These are phyloP conservation scores for Diaporthe eres DNA, from an alignment of 2,329 filamentous ascomycete genomes.

Conservation along the genomic window DNA sequence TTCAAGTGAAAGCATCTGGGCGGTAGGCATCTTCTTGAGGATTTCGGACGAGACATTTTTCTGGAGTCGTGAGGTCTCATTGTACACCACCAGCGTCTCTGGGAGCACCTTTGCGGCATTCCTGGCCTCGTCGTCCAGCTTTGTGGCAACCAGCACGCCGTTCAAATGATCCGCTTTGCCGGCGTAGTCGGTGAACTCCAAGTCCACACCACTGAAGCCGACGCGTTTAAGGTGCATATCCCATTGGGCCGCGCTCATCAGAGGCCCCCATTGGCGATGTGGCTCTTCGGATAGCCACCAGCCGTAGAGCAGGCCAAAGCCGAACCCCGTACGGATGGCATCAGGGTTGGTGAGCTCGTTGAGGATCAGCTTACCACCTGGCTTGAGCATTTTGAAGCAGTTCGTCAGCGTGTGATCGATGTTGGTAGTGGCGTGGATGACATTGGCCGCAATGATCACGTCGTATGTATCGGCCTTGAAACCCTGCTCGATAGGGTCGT, in stretches of 20 bases:
- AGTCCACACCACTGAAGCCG: slow-evolving; percentile 26
- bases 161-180: not conserved
- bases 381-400: slow-evolving; percentile 1
- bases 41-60: not conserved
- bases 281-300: slow-evolving; percentile 14
- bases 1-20: not conserved
- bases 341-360: slow-evolving; percentile 23
- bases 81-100: not conserved
- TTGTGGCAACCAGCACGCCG: not conserved
- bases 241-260: not conserved
- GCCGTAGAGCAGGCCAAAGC: slow-evolving; percentile 12
- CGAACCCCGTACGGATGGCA: not conserved
- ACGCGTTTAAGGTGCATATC: slow-evolving; percentile 2
- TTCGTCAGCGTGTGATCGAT: slow-evolving; percentile 47
- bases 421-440: slow-evolving; percentile 50
- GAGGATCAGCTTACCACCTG: slow-evolving; percentile 24
- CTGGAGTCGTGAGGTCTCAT: not conserved
- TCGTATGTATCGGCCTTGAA: slow-evolving; percentile 13
- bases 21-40: not conserved
- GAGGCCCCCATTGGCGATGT: slow-evolving; percentile 18
- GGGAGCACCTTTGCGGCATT: not conserved
- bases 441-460: slow-evolving; percentile 50
- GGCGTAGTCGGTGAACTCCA: not conserved
- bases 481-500: slow-evolving; percentile 16
- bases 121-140: not conserved